Evolutionary conservation across 129 eudicot species (phyloP).

Genomic region (Pittosporum tobira): DNA sequence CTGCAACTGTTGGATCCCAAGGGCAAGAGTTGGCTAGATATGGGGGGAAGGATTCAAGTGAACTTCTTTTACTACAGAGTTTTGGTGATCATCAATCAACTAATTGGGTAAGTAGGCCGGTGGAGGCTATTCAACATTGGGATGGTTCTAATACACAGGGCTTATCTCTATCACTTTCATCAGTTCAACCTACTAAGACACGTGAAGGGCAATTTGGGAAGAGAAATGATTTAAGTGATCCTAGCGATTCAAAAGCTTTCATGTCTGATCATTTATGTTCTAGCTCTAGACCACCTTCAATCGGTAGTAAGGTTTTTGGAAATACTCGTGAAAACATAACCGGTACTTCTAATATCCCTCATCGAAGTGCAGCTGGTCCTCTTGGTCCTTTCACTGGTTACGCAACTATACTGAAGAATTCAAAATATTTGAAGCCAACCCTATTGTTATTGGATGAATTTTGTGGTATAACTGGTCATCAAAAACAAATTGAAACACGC

Average conservation of each 20-base stretch:
- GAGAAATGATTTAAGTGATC: constrained; percentile 9
- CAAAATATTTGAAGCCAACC: constrained; percentile 74
- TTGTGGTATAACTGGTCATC: constrained; percentile 35
- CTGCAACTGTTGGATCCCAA: constrained; percentile 21
- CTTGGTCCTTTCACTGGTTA: constrained; percentile 92
- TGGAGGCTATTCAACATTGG: constrained; percentile 22
- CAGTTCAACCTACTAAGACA: constrained; percentile 30
- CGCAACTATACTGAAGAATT: constrained; percentile 55
- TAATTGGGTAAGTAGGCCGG: constrained; percentile 39
- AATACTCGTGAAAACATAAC: constrained; percentile 8
- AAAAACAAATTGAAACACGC: constrained; percentile 16
- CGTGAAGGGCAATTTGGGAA: constrained; percentile 2
- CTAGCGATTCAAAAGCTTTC: constrained; percentile 11
- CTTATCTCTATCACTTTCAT: constrained; percentile 54
- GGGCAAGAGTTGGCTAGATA: constrained; percentile 18
- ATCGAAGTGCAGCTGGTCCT: constrained; percentile 42
- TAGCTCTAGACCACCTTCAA: constrained; percentile 13
- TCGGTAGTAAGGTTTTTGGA: constrained; percentile 12
- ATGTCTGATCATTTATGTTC: constrained; percentile 23
- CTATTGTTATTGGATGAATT: constrained; percentile 53
- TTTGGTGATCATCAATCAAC: constrained; percentile 26
- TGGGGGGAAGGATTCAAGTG: constrained; percentile 15
- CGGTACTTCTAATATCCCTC: constrained; percentile 24
- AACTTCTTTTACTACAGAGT: constrained; percentile 18
- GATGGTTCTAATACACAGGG: constrained; percentile 35